Base-by-base conservation (phyloP, 495 filamentous ascomycete genomes). In the Alectoria sarmentosa region DNA sequence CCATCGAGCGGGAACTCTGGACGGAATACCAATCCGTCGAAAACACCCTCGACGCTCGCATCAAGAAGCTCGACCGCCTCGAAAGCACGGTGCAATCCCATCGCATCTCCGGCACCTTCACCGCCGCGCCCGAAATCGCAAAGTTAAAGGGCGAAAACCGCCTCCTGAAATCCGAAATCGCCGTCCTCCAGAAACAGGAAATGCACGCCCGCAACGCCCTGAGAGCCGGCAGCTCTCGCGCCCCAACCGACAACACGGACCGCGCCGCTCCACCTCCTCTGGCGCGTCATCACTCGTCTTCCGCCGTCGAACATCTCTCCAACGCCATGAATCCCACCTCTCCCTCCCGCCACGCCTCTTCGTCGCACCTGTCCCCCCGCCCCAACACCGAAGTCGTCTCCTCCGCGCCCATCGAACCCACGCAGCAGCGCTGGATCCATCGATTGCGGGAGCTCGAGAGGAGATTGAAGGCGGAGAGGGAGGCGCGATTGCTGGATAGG, bases 21-120 rank as follows among this genome's bases (percentile, higher is more conserved):
- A 89, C 90, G 68, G 91, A 97, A 67, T 98, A 96, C 70, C 88
- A 96, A 63, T 83, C 83, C 3, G 82, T 98, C 28, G 92, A 97
- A 76, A 86, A 85, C 66, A 87, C 84, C 32, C 84, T 96, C 48
- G 88, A 91, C 62, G 73, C 84, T 30, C 87, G 92, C 30, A 84
- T 87, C 69, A 92, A 93, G 73, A 88, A 90, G 65, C 80, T 98
- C n/a, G 94, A 98, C 44, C 83, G 89, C 3, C 79, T 98, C 1
- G 94, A 98, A 74, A 82, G 83, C 26, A 80, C 89, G 4, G 84
- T 92, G 26, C 82, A 78, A 65, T 79, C 74, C 54, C 73, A 73
- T 65, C 72, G 76, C 39, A 72, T 74, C 64, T 75, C 78, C 17
- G 70, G 70, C 42, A 66, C 68, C 78, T 79, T 67, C 76, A 83